Base-by-base conservation (phyloP, 345 rosid species). In the Sonneratia caseolaris region DNA sequence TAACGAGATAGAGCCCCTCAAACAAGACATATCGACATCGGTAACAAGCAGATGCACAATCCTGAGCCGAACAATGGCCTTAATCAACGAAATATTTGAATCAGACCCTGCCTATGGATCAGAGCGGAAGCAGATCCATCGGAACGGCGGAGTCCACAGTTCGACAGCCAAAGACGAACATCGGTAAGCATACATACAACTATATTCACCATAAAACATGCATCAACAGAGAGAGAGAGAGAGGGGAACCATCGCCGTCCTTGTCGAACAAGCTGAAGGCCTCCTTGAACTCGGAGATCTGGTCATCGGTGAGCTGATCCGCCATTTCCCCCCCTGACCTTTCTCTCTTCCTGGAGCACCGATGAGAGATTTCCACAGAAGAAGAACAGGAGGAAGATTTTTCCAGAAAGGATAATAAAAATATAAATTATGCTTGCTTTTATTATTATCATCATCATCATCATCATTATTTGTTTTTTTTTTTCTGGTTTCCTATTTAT, bases 241-340 rank as follows among this genome's bases (percentile, higher is more conserved):
- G 22, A 40, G 69, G 18, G 74, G 10, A 42, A 82, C 86, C 86
- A 64, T 83, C 86, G 74, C 86, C 86, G 48, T 83, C 86, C 79
- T 82, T 79, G 74, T 77, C 82, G 74, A 80, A 82, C 71, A 77
- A 66, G 78, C 85, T 79, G 81, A 79, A 79, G 36, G 85, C 84
- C 76, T 81, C 84, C 82, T 78, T 81, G 80, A 81, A 81, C 76
- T 81, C 84, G 49, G 84, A 81, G 82, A 81, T 81, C 82, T 81
- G 84, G 62, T 81, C 84, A 48, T 79, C 82, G 64, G 82, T 81
- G 72, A 81, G 79, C 55, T 81, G 84, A 79, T 81, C 84, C 64
- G 82, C 82, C 84, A 81, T 81, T 55, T 75, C 57, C 37, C 9
- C 56, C 47, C 37, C 7, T 65, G 47, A 13, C 22, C 16, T 37